phyloP scores from a whole-genome alignment of 805 yeast species.

The Zygotorulaspora danielsina region DNA sequence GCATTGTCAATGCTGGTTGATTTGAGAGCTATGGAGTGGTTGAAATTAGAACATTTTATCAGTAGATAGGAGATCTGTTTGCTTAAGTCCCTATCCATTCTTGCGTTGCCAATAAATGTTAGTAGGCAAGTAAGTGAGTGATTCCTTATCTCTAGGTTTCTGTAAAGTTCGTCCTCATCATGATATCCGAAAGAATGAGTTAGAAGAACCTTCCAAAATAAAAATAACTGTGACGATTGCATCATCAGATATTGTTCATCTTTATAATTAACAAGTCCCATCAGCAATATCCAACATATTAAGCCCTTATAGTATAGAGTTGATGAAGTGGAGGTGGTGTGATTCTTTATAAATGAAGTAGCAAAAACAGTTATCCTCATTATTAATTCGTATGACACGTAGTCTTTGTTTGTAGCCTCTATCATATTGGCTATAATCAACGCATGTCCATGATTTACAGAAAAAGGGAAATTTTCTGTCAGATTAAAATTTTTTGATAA shows the following conservation, averaged over 20 bases:
- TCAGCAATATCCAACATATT: slow-evolving; percentile 57
- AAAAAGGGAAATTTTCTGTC: slow-evolving; percentile 27
- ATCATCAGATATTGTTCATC: slow-evolving; percentile 51
- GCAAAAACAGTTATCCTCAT: slow-evolving; percentile 44
- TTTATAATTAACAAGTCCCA: slow-evolving; percentile 57
- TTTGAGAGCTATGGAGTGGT: slow-evolving; percentile 30
- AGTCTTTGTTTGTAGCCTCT: slow-evolving; percentile 37
- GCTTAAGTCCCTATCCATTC: slow-evolving; percentile 42
- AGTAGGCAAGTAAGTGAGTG: slow-evolving; percentile 56
- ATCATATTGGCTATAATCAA: slow-evolving; percentile 38
- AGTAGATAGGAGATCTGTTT: slow-evolving; percentile 47
- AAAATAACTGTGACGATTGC: slow-evolving; percentile 54
- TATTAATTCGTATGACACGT: slow-evolving; percentile 44
- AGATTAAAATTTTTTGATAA: slow-evolving; percentile 36
- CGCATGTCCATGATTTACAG: slow-evolving; percentile 40
- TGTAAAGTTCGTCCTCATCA: slow-evolving; percentile 35
- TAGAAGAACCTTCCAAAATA: slow-evolving; percentile 59
- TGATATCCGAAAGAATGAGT: slow-evolving; percentile 46
- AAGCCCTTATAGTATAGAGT: slow-evolving; percentile 37
- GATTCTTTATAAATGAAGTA: slow-evolving; percentile 41
- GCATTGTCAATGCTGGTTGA: slow-evolving; percentile 31
- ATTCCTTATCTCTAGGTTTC: slow-evolving; percentile 49
- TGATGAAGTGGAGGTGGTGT: slow-evolving; percentile 31
- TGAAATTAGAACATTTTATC: slow-evolving; percentile 38
- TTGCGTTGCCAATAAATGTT: slow-evolving; percentile 43